These are phyloP conservation scores for Metroxylon sagu DNA, from an alignment of 176 grass and related monocot species.

Conservation along the genomic window DNA sequence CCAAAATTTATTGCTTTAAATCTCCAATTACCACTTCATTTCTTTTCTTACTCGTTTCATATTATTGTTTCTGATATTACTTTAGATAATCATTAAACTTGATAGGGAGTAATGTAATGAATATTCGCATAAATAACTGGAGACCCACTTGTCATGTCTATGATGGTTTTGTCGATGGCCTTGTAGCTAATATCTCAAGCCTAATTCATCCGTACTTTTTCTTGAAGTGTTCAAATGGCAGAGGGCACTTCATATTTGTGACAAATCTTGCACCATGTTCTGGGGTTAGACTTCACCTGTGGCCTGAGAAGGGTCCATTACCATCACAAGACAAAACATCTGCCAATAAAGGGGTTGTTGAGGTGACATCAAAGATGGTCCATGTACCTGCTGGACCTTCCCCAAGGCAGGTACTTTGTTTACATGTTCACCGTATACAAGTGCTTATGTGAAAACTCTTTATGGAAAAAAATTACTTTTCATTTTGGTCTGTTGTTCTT, in stretches of 20 bases:
- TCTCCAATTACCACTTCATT: no score
- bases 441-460: not conserved
- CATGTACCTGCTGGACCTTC: slow-evolving; percentile 79
- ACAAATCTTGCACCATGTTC: slow-evolving; percentile 98
- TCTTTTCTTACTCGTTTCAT: no score
- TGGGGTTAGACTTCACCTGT: slow-evolving; percentile 88
- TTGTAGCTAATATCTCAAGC: no score
- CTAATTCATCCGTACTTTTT: not conserved
- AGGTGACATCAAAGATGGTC: slow-evolving; percentile 86
- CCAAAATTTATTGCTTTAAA: no score
- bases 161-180: no score
- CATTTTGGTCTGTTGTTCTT: slow-evolving; percentile 11
- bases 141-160: no score
- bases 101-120: no score
- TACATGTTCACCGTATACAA: not conserved
- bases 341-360: slow-evolving; percentile 61
- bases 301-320: slow-evolving; percentile 60
- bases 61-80: no score
- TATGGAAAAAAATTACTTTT: not conserved
- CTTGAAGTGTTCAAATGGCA: slow-evolving; percentile 49
- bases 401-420: slow-evolving; percentile 66
- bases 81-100: no score
- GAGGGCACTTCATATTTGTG: slow-evolving; percentile 82
- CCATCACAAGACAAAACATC: slow-evolving; percentile 32
- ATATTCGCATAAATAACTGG: no score